phyloP scores from a whole-genome alignment of 192 early-diverging fungal genomes.

The Backusella tuberculispora region DNA sequence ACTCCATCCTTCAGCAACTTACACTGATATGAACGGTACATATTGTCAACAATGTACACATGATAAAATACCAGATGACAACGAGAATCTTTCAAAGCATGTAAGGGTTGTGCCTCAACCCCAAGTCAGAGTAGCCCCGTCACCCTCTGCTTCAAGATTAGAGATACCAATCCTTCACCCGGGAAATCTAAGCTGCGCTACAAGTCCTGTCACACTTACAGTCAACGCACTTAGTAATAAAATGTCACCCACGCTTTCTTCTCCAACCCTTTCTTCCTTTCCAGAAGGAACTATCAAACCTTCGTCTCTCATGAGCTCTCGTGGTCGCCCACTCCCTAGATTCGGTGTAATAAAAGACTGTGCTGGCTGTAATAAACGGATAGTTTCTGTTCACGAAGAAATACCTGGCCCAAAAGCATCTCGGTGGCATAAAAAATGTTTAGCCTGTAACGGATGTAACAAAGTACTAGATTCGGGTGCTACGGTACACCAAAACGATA shows the following conservation, averaged over 20 bases:
- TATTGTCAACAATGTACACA: slow-evolving; percentile 29
- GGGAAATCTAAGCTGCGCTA: slow-evolving; percentile 4
- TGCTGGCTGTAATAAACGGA: slow-evolving; percentile 33
- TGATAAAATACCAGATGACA: slow-evolving; percentile 1
- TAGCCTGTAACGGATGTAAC: slow-evolving; percentile 28
- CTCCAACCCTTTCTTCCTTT: slow-evolving; percentile 4
- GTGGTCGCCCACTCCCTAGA: slow-evolving; percentile 27
- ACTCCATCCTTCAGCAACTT: slow-evolving; percentile 30
- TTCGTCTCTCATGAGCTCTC: slow-evolving; percentile 30
- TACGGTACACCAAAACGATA: slow-evolving; percentile 19
- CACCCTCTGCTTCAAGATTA: background rate
- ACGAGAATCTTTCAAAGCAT: background rate
- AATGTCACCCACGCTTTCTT: slow-evolving; percentile 11
- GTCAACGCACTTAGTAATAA: background rate
- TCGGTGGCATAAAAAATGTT: slow-evolving; percentile 39
- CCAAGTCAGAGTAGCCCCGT: background rate
- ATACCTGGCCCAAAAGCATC: slow-evolving; percentile 35
- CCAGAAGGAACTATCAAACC: slow-evolving; percentile 21
- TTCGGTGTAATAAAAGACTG: slow-evolving; percentile 33
- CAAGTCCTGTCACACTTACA: background rate
- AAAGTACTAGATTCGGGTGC: slow-evolving; percentile 41
- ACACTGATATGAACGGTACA: slow-evolving; percentile 23
- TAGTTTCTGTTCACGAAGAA: slow-evolving; percentile 35
- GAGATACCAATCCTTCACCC: background rate
- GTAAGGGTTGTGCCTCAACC: slow-evolving; percentile 31